A percentile compares a stretch with the other conserved stretches of the same genome.
Evolutionary conservation across 129 eudicot genomes (phyloP).

Genomic region (Saposhnikovia divaricata): DNA sequence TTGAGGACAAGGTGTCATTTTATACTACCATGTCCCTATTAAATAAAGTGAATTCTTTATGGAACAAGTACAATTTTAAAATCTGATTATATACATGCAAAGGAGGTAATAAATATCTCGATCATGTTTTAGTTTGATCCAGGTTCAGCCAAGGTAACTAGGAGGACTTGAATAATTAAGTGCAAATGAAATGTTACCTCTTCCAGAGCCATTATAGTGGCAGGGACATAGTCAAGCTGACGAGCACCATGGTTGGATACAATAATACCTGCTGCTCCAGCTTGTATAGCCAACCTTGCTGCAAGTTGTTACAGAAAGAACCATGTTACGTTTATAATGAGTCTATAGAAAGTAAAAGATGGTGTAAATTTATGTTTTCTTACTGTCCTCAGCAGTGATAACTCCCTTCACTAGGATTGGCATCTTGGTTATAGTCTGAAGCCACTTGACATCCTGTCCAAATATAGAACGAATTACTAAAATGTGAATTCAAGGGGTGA

Average conservation of each 20-base stretch:
- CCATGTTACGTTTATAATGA: slow-evolving; percentile 1
- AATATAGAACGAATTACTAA: background rate
- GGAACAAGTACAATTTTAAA: background rate
- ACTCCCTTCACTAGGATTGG: slow-evolving; percentile 97
- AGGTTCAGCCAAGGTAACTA: background rate
- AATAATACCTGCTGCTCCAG: slow-evolving; percentile 88
- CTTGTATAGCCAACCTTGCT: slow-evolving; percentile 89
- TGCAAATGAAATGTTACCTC: slow-evolving; percentile 44
- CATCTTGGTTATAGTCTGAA: slow-evolving; percentile 72
- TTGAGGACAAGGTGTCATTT: background rate
- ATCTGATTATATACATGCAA: background rate
- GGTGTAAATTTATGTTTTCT: slow-evolving; percentile 19
- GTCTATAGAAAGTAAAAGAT: background rate
- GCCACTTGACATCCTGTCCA: slow-evolving; percentile 88
- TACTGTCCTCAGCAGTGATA: slow-evolving; percentile 91
- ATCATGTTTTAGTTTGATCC: background rate
- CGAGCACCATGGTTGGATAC: slow-evolving; percentile 99
- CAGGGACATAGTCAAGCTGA: slow-evolving; percentile 95
- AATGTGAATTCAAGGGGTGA: background rate
- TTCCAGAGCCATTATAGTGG: slow-evolving; percentile 89
- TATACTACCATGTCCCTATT: background rate
- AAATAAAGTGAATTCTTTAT: background rate
- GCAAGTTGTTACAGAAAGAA: slow-evolving; percentile 20
- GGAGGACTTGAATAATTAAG: background rate
- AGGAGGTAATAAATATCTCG: background rate